A percentile compares a stretch with the other conserved stretches of the same genome.
Evolutionary conservation across 208 protist genomes (phyloP).

Genomic region (Kentomonas sorsogonicus): DNA sequence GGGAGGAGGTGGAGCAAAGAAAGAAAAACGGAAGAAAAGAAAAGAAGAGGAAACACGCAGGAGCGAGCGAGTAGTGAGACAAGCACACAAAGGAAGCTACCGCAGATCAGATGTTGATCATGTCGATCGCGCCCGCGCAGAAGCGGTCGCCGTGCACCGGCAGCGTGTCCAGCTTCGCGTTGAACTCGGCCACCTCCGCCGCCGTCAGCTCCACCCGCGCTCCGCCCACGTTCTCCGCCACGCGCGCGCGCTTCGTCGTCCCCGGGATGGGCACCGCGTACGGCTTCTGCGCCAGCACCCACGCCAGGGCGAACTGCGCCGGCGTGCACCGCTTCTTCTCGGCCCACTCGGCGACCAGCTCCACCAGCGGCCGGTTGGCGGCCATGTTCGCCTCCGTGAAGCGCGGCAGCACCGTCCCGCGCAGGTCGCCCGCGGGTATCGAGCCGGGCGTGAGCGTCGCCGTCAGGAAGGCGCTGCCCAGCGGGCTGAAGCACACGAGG

Average conservation of each 20-base stretch:
- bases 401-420: conserved; percentile 14
- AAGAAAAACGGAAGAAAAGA: too few species aligned
- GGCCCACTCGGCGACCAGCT: conserved; percentile 14
- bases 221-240: conserved; percentile 19
- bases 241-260: conserved; percentile 20
- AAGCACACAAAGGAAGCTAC: too few species aligned
- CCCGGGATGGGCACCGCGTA: conserved; percentile 28
- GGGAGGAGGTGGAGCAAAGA: too few species aligned
- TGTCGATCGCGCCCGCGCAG: background rate
- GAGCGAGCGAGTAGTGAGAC: too few species aligned
- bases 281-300: conserved; percentile 23
- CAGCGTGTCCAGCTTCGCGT: conserved; percentile 7
- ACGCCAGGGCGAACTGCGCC: conserved; percentile 26
- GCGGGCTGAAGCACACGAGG: conserved; percentile 24
- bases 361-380: conserved; percentile 9
- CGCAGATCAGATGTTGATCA: too few species aligned
- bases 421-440: conserved; percentile 11
- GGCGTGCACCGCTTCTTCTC: conserved; percentile 16
- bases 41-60: too few species aligned
- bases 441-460: conserved; percentile 11
- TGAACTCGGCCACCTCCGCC: conserved; percentile 22
- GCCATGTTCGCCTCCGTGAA: conserved; percentile 13
- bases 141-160: conserved; percentile 18
- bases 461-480: conserved; percentile 23
- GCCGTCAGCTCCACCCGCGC: conserved; percentile 9